Percentiles rank a stretch among this genome's conserved stretches.
Conservation (phyloP, 768 basidiomycete species). For the Amanita pallidorosea region DNA sequence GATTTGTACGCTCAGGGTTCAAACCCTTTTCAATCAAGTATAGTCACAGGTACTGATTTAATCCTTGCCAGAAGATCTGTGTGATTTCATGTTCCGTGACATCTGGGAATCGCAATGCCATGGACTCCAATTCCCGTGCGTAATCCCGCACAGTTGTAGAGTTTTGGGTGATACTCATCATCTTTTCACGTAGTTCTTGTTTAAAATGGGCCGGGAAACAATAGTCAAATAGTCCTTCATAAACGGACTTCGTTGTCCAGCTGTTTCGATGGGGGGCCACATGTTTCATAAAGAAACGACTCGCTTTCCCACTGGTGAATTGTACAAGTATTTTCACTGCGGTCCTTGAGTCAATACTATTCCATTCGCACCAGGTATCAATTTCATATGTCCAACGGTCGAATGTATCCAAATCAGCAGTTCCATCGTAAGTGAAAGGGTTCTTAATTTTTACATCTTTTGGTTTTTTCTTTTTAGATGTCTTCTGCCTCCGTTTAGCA, state of each 20-base stretch:
- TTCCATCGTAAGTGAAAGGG: background rate
- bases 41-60: slow-evolving; percentile 14
- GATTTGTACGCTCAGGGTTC: slow-evolving; percentile 14
- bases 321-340: too few relatives aligned
- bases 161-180: too few relatives aligned
- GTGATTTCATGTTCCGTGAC: slow-evolving; percentile 17
- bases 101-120: slow-evolving; percentile 1
- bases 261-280: too few relatives aligned
- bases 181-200: too few relatives aligned
- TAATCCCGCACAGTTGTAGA: background rate
- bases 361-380: too few relatives aligned
- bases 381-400: background rate
- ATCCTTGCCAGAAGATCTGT: slow-evolving; percentile 22
- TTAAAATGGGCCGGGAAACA: too few relatives aligned
- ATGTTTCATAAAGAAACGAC: too few relatives aligned
- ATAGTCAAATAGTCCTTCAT: too few relatives aligned
- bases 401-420: background rate
- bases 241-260: too few relatives aligned
- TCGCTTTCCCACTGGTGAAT: too few relatives aligned
- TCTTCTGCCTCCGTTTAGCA: too few relatives aligned
- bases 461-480: background rate
- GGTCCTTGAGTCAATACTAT: too few relatives aligned
- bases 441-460: background rate
- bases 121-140: background rate
- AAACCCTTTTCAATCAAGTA: slow-evolving; percentile 19